A percentile compares a stretch with the other conserved stretches of the same genome.
phyloP scores from a whole-genome alignment of 2,329 filamentous ascomycete genomes.

The Trichocomaceae sp. region DNA sequence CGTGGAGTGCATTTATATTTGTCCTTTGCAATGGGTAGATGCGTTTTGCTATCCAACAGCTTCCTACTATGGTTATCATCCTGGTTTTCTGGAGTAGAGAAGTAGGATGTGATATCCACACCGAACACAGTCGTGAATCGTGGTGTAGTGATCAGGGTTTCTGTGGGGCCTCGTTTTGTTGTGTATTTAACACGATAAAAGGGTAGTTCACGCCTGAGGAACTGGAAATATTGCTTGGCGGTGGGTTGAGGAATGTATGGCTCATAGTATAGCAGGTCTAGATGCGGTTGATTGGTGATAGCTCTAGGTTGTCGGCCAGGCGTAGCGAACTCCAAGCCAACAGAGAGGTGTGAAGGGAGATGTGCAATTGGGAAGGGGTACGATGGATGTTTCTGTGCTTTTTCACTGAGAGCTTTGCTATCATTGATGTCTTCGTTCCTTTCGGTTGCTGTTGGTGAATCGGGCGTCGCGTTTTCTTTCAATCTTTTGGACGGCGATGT shows the following conservation, averaged over 20 bases:
- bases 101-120: slow-evolving; percentile 57
- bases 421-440: background rate
- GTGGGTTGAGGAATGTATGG: slow-evolving; percentile 59
- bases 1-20: slow-evolving; percentile 53
- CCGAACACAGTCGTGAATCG: slow-evolving; percentile 59
- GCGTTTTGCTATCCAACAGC: slow-evolving; percentile 39
- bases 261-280: slow-evolving; percentile 69
- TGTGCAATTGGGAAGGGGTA: slow-evolving; percentile 50
- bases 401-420: background rate
- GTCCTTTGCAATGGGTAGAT: slow-evolving; percentile 33
- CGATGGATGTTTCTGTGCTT: slow-evolving; percentile 39
- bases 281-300: slow-evolving; percentile 62
- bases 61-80: slow-evolving; percentile 16
- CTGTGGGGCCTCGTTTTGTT: slow-evolving; percentile 58
- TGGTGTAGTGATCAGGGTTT: slow-evolving; percentile 57
- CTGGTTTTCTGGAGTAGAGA: slow-evolving; percentile 28
- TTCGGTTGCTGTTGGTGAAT: background rate
- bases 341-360: slow-evolving; percentile 38
- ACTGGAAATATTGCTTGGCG: slow-evolving; percentile 58
- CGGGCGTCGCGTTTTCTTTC: slow-evolving; percentile 22
- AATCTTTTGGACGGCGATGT: slow-evolving; percentile 28
- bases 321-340: slow-evolving; percentile 20
- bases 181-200: slow-evolving; percentile 71
- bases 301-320: slow-evolving; percentile 48
- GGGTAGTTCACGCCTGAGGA: slow-evolving; percentile 62